These are phyloP conservation scores for Aspergillus ruber DNA, from an alignment of 2,329 filamentous ascomycete genomes.

Conservation along the genomic window DNA sequence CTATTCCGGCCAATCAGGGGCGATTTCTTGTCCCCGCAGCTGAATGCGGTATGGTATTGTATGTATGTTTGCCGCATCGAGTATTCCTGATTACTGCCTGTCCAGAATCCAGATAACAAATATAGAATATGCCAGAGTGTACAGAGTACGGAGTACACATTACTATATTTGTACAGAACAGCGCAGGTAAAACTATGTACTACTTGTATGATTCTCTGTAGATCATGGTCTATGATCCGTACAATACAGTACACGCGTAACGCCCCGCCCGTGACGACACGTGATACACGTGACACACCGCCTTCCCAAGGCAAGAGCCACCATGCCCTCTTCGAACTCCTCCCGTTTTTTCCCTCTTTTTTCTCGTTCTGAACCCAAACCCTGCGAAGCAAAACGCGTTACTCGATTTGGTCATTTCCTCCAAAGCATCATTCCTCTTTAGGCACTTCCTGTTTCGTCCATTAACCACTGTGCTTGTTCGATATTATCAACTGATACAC, in stretches of 20 bases:
- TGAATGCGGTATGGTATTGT: too few species aligned
- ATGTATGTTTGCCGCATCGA: too few species aligned
- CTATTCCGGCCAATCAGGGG: too few species aligned
- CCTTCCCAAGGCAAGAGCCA: slow-evolving; percentile 20
- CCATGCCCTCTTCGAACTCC: slow-evolving; percentile 31
- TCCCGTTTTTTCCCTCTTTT: slow-evolving; percentile 21
- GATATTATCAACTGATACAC: not conserved
- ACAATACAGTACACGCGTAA: not conserved
- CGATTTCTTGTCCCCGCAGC: too few species aligned
- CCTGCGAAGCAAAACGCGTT: slow-evolving; percentile 40
- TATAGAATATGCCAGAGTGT: too few species aligned
- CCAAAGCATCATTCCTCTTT: slow-evolving; percentile 42
- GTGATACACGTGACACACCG: slow-evolving; percentile 24
- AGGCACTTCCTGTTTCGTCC: slow-evolving; percentile 20
- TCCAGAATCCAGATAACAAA: too few species aligned
- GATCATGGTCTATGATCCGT: not conserved
- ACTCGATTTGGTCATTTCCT: slow-evolving; percentile 41
- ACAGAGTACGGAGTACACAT: too few species aligned
- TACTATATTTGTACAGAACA: too few species aligned
- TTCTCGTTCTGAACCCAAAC: slow-evolving; percentile 35
- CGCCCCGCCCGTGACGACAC: not conserved
- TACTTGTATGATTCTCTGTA: not conserved
- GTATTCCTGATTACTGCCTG: too few species aligned
- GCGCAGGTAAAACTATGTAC: too few species aligned
- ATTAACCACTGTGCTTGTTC: slow-evolving; percentile 2